Evolutionary conservation across 2,329 filamentous ascomycete genomes (phyloP), one percentile per base, ranked within the genome.

Genomic region (Lachnum nothofagi): DNA sequence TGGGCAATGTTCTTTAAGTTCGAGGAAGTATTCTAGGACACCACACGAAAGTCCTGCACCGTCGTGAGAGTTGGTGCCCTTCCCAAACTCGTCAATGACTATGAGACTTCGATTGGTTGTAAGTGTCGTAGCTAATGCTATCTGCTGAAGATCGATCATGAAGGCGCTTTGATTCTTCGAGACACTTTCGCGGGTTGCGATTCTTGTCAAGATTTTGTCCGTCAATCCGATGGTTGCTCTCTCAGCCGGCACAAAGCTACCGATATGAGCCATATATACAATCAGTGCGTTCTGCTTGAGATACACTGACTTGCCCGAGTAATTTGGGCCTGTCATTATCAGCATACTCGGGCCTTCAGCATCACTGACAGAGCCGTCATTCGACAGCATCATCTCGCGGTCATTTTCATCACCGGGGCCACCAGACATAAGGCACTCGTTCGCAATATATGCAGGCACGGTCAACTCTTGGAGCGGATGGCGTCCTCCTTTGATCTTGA

Each of bases 301-400:
- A 67, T 95, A 97, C 0, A 97, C 81, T 59, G 90, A 97, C 67
- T 98, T 98, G 0, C 93, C 93, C 0, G 93, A 97, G 65, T 93
- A 94, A 60, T 98, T 98, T 4, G 93, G 91, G 0, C 93, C 93
- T 0, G 93, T 97, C 60, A 98, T 68, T 5, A 96, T 71, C 10
- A 96, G 65, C 69, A 89, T 85, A 55, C 79, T 88, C 10, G 86
- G 82, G 2, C 63, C 64, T 4, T 66, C 56, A 10, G 48, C 46
- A 17, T 53, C 57, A 3, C 61, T 53, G 19, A 42, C 37, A 1
- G 51, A 49, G 8, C 35, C 35, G 24, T 40, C 41, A 5, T 24
- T 33, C 16, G 33, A 33, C n/a, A 24, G 5, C 3, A 31, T 19
- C 5, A 29, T 23, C 29, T 25, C 14, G 20, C 49, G 38, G 9